Evolutionary conservation across 2,329 filamentous ascomycete genomes (phyloP), one percentile per base, ranked within the genome.

Genomic region (Volutella citrinella): DNA sequence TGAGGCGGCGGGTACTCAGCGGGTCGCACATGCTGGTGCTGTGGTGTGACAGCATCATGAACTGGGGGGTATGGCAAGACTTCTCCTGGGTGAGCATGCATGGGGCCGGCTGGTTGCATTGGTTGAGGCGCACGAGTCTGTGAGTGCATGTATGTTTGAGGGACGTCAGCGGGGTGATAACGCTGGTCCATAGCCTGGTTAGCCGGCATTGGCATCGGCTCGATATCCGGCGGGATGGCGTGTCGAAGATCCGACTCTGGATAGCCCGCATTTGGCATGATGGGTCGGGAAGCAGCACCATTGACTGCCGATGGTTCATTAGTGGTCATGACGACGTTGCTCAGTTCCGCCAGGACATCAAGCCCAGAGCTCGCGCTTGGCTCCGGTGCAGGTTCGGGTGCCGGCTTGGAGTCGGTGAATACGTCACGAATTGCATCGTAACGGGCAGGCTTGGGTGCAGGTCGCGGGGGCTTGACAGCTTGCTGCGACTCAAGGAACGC

Each of bases 351-450:
- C 17, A 65, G 48, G 7, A 60, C 39, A 36, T 59, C 57, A 22
- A 65, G 58, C 15, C 49, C 43, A 19, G 55, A 35, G 13, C 32
- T 46, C 11, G 37, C 39, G 19, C 51, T 51, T 11, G 39, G 37
- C 10, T 57, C 52, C 5, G 45, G 38, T 7, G 47, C 38, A 3
- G 56, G 54, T 10, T 51, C 32, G 12, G 56, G 37, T 6, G 46
- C 44, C 14, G 63, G 59, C 36, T 57, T 61, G 7, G 59, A 54
- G 33, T 61, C 52, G 10, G 60, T 61, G 41, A 68, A 68, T 19
- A 68, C 59, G 37, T 68, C 65, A n/a, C 59, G 57, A 32, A 62
- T 61, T n/a, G 59, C 59, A 41, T 62, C 59, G 31, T 62, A 62
- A 30, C 56, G 55, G 32, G 56, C 55, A 18, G 49, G 51, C 38